A percentile compares a stretch with the other conserved stretches of the same genome.
phyloP scores from a whole-genome alignment of 73 alveolate genomes.

The Tetrahymena borealis region DNA sequence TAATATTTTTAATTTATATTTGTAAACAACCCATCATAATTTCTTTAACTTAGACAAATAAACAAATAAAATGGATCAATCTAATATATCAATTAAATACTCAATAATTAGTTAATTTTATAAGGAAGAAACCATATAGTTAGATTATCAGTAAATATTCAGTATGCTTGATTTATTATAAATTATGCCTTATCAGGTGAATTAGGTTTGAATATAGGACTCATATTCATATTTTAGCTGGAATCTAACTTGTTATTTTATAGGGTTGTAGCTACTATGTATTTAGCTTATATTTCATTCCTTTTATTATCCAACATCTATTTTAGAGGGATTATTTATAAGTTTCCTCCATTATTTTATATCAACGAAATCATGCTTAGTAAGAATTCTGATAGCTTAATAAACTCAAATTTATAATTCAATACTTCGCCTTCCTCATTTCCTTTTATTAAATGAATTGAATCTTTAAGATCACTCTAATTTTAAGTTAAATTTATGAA shows the following conservation, averaged over 20 bases:
- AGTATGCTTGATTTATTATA: too few species aligned
- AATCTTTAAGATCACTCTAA: neutral
- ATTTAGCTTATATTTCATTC: neutral
- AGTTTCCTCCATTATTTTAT: neutral
- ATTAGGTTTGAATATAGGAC: too few species aligned
- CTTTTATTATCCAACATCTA: neutral
- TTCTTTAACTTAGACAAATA: too few species aligned
- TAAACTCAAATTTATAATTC: neutral
- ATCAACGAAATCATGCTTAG: neutral
- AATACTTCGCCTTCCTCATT: neutral
- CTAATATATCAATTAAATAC: too few species aligned
- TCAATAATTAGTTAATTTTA: too few species aligned
- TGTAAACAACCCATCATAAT: too few species aligned
- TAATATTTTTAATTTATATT: too few species aligned
- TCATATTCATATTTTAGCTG: neutral
- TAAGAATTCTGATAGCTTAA: neutral
- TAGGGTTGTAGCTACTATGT: neutral
- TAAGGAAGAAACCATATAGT: too few species aligned
- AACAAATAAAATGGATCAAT: too few species aligned
- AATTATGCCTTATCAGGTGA: too few species aligned
- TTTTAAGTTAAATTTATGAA: neutral
- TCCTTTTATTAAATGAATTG: neutral
- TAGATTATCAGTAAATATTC: too few species aligned
- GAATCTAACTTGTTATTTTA: neutral
- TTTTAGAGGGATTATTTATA: neutral